A percentile compares a stretch with the other conserved stretches of the same genome.
Conservation (phyloP, 2,329 filamentous ascomycete genomes). For the Penicillium janthinellum region DNA sequence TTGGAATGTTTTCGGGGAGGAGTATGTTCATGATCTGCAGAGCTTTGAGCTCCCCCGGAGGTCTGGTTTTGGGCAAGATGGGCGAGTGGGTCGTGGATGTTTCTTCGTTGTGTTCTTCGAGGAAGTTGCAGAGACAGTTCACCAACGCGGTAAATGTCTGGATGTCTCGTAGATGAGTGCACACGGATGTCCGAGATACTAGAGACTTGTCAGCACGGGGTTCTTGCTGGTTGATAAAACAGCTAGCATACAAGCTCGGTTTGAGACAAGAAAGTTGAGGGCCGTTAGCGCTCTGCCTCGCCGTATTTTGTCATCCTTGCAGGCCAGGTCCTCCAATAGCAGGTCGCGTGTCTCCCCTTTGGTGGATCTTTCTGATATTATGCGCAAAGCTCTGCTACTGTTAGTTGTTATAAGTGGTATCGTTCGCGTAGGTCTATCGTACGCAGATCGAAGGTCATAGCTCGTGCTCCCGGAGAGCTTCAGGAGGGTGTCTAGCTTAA, state of each 20-base stretch:
- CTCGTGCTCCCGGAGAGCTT: constrained; percentile 71
- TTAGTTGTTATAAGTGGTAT: constrained; percentile 55
- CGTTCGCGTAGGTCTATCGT: constrained; percentile 50
- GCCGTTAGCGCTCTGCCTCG: constrained; percentile 46
- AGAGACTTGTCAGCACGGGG: constrained; percentile 1
- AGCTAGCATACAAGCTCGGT: constrained; percentile 38
- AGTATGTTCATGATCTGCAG: constrained; percentile 61
- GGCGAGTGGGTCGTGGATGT: constrained; percentile 38
- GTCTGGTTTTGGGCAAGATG: constrained; percentile 44
- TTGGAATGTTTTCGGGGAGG: constrained; percentile 60
- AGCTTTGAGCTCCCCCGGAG: constrained; percentile 46
- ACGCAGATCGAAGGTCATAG: constrained; percentile 70
- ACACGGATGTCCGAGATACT: constrained; percentile 43
- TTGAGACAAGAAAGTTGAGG: constrained; percentile 47
- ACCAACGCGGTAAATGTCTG: constrained; percentile 43
- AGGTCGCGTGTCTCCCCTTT: constrained; percentile 44
- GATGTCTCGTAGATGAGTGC: constrained; percentile 37
- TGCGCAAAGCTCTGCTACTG: constrained; percentile 45
- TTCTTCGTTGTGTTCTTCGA: constrained; percentile 41
- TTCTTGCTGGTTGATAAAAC: not conserved
- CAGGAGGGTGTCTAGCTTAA: constrained; percentile 66
- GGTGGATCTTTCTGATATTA: constrained; percentile 49
- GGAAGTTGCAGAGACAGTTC: constrained; percentile 46
- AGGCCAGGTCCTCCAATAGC: constrained; percentile 46
- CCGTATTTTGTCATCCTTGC: constrained; percentile 36